These are phyloP conservation scores for Dentipellis fragilis DNA, from an alignment of 768 basidiomycete genomes.

Conservation along the genomic window DNA sequence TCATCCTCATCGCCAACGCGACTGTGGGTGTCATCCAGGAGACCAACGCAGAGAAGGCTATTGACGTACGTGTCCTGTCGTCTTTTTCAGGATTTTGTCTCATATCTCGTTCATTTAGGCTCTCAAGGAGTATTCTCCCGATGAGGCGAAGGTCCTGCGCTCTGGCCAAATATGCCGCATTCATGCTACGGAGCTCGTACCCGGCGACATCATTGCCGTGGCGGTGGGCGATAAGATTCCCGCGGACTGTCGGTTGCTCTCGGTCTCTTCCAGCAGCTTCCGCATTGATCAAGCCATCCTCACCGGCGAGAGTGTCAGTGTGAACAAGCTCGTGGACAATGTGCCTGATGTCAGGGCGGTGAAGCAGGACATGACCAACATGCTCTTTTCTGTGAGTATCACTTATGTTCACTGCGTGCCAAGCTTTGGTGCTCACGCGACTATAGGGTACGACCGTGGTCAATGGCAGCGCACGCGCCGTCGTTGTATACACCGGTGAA, in stretches of 20 bases:
- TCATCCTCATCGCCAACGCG: constrained; percentile 96
- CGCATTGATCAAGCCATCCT: constrained; percentile 94
- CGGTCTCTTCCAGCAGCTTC: constrained; percentile 88
- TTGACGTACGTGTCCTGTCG: constrained; percentile 61
- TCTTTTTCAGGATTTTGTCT: not conserved
- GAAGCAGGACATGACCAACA: constrained; percentile 97
- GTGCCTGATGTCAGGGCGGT: constrained; percentile 75
- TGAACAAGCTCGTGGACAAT: constrained; percentile 64
- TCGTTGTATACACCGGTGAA: constrained; percentile 82
- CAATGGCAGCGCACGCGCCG: constrained; percentile 78
- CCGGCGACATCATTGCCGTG: constrained; percentile 86
- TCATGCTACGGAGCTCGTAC: constrained; percentile 84
- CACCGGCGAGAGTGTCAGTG: constrained; percentile 88
- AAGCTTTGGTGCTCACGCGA: not conserved
- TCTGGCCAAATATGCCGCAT: constrained; percentile 59
- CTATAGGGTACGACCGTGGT: constrained; percentile 89
- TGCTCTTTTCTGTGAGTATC: constrained; percentile 74
- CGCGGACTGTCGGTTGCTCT: constrained; percentile 85
- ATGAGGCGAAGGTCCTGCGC: constrained; percentile 87
- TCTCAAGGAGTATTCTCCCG: constrained; percentile 92
- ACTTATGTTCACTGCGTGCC: not conserved
- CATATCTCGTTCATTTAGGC: constrained; percentile 42
- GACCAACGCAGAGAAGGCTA: constrained; percentile 91
- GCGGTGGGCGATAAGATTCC: constrained; percentile 94
- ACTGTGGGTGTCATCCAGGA: constrained; percentile 96